These are phyloP conservation scores for Acorus gramineus DNA, from an alignment of 106 monocot species.

Conservation along the genomic window DNA sequence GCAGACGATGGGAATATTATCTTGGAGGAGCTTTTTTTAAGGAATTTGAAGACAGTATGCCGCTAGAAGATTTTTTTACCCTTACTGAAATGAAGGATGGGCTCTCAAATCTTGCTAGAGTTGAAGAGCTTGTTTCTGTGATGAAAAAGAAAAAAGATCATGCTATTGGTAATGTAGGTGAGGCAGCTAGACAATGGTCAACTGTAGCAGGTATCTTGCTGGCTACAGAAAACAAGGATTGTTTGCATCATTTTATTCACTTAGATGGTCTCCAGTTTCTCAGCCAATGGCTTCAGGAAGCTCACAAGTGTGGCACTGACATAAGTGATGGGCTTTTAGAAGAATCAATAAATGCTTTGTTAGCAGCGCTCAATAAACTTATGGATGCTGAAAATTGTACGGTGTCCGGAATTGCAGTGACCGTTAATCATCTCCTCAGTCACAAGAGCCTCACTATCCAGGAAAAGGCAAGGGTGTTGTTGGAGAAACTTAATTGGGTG, in stretches of 20 bases:
- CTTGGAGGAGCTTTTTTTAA: too few species aligned
- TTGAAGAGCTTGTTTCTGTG: conserved; percentile 63
- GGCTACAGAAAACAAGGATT: conserved; percentile 48
- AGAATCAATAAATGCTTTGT: conserved; percentile 32
- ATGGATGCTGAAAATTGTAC: conserved; percentile 17
- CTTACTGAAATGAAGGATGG: conserved; percentile 87
- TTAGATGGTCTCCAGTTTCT: conserved; percentile 64
- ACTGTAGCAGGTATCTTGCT: conserved; percentile 42
- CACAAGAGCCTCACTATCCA: conserved; percentile 19
- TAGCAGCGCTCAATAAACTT: conserved; percentile 50
- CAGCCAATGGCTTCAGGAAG: conserved; percentile 53
- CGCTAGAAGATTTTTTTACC: conserved; percentile 71
- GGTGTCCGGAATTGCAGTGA: conserved; percentile 33
- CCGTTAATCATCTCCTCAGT: conserved; percentile 30
- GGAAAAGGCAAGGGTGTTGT: conserved; percentile 41
- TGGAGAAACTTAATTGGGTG: conserved; percentile 36
- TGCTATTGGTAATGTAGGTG: conserved; percentile 22
- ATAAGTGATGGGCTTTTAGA: conserved; percentile 19
- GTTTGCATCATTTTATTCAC: conserved; percentile 57
- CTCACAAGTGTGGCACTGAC: conserved; percentile 24
- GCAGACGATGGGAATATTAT: too few species aligned
- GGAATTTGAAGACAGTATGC: conserved; percentile 20
- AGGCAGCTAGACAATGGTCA: conserved; percentile 65
- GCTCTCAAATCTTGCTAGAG: conserved; percentile 41
- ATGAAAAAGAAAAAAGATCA: conserved; percentile 42